Evolutionary conservation across 148 eudicot genomes (phyloP), one percentile per base, ranked within the genome.

Genomic region (Rhododendron vialii): DNA sequence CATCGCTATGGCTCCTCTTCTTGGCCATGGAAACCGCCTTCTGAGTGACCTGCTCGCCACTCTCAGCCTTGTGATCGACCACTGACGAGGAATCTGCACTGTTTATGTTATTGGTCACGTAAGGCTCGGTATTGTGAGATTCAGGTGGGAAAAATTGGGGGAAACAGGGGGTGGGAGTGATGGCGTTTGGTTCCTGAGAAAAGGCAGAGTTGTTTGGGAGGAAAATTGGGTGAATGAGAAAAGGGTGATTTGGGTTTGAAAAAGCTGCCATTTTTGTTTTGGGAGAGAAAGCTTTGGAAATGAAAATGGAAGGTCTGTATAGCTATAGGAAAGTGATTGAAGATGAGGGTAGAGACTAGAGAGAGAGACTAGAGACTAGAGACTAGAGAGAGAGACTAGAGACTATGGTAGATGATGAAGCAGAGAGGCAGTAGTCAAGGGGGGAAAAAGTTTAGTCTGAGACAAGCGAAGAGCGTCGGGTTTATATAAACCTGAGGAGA

Each of bases 1-100:
- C 89, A 80, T 87, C 79, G 48, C 45, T 65, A 26, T 79, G 50
- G 26, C 88, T 92, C 87, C 90, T 92, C 88, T 92, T 93, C 69
- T 84, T 92, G 26, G 55, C 86, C 88, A 61, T 14, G 84, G 86
- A 71, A 50, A 17, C 69, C 24, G 36, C 28, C 45, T 41, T 82
- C 28, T 78, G 89, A 57, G 75, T 77, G 36, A 85, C 76, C 76
- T 92, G 88, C 55, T 90, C 87, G 14, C 67, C 81, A 82, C 89
- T 86, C 17, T 86, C 90, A 50, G 67, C 71, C 53, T 88, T 89
- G 75, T 85, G 88, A 81, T 85, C 88, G 69, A 90, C 88, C 47
- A 86, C 85, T 15, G 89, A 85, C 28, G 91, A 92, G 85, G 91
- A 90, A 24, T 91, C 86, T 30, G 71, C 74, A 74, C 89, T 86